A percentile compares a stretch with the other conserved stretches of the same genome.
These are phyloP conservation scores for Cutaneotrichosporon cutaneum DNA, from an alignment of 1,284 basidiomycete genomes.

Conservation along the genomic window DNA sequence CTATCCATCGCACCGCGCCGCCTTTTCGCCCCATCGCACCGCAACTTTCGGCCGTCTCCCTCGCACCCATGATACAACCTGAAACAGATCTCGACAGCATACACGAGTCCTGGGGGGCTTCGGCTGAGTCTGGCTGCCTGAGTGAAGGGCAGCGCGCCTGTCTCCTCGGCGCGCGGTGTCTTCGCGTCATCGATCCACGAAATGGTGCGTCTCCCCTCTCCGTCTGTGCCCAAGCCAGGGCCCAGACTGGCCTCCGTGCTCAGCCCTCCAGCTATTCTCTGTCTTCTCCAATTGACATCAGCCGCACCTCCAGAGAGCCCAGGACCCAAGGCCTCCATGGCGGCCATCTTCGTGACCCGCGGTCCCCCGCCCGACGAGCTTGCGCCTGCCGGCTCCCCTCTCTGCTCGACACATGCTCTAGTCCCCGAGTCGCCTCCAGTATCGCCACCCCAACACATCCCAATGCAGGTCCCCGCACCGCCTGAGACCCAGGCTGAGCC, in stretches of 20 bases:
- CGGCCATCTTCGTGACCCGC: slow-evolving; percentile 5
- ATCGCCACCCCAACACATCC: not conserved
- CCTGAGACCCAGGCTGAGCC: not conserved
- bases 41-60: no score
- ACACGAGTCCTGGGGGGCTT: not conserved
- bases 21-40: no score
- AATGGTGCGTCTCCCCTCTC: not conserved
- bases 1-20: no score
- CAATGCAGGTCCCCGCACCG: not conserved
- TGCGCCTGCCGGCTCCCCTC: not conserved
- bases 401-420: not conserved
- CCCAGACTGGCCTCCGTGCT: not conserved
- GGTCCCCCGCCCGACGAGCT: not conserved
- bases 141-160: not conserved
- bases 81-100: not conserved
- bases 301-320: not conserved
- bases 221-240: not conserved
- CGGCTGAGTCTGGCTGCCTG: not conserved
- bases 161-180: not conserved
- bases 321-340: slow-evolving; percentile 1
- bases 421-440: not conserved
- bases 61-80: not conserved
- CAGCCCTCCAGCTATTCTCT: not conserved
- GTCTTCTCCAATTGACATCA: not conserved
- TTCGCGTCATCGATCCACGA: not conserved